Evolutionary conservation across 2,329 filamentous ascomycete genomes (phyloP).

Genomic region (Pseudocercospora eumusae): DNA sequence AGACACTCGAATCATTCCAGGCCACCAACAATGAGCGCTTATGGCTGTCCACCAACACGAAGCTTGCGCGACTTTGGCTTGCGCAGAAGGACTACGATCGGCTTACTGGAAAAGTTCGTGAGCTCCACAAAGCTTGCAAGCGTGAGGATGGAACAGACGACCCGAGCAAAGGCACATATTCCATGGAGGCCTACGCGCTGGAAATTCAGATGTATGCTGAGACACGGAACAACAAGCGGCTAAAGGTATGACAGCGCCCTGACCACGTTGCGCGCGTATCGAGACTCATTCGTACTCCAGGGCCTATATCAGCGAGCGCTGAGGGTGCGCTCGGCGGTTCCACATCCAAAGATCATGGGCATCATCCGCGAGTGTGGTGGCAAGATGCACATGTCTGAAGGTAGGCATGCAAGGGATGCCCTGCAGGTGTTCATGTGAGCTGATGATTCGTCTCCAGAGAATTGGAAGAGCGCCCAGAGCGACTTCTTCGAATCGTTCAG

Average conservation of each 20-base stretch:
- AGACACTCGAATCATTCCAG: slow-evolving; percentile 92
- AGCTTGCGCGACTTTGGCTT: slow-evolving; percentile 86
- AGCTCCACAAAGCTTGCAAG: slow-evolving; percentile 88
- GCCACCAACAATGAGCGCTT: slow-evolving; percentile 95
- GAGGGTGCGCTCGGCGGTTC: slow-evolving; percentile 91
- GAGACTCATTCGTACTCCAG: slow-evolving; percentile 38
- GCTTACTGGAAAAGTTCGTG: slow-evolving; percentile 78
- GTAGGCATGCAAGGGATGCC: slow-evolving; percentile 42
- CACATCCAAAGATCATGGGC: slow-evolving; percentile 98
- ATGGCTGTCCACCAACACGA: slow-evolving; percentile 98
- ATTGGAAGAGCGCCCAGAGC: slow-evolving; percentile 95
- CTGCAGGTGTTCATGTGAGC: slow-evolving; percentile 23
- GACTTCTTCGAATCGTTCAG: slow-evolving; percentile 99
- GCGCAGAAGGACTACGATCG: slow-evolving; percentile 85
- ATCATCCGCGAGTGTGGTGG: slow-evolving; percentile 98
- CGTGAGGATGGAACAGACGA: slow-evolving; percentile 84
- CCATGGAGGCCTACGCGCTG: slow-evolving; percentile 90
- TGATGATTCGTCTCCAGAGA: slow-evolving; percentile 59
- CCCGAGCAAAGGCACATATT: slow-evolving; percentile 93
- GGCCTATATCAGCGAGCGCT: slow-evolving; percentile 87
- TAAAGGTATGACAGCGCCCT: slow-evolving; percentile 61
- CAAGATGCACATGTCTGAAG: slow-evolving; percentile 99
- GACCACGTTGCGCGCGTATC: slow-evolving; percentile 14
- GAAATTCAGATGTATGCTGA: slow-evolving; percentile 99
- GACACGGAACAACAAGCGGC: slow-evolving; percentile 93